These are phyloP conservation scores for Solanum etuberosum DNA, from an alignment of 257 asterid genomes.

Conservation along the genomic window DNA sequence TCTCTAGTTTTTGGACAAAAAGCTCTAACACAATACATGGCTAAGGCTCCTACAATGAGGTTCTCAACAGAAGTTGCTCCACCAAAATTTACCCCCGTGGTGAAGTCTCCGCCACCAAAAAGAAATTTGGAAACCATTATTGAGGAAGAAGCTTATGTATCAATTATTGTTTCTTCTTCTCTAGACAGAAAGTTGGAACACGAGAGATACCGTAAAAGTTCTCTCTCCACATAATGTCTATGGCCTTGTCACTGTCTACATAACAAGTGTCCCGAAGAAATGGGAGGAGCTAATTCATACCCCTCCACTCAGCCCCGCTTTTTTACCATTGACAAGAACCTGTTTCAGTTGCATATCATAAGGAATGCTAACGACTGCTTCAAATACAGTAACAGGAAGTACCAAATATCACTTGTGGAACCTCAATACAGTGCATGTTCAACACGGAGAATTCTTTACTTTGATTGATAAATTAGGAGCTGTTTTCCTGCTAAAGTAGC, in stretches of 20 bases:
- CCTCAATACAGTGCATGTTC: conserved; percentile 3
- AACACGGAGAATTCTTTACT: background rate
- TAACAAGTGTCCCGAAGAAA: background rate
- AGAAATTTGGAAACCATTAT: conserved; percentile 41
- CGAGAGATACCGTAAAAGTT: conserved; percentile 7
- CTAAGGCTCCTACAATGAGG: conserved; percentile 23
- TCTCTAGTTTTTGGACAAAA: background rate
- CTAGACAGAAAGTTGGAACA: background rate
- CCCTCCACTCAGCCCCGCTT: background rate
- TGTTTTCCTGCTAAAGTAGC: background rate
- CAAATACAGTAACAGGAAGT: background rate
- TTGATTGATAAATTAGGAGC: background rate
- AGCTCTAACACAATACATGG: conserved; percentile 8
- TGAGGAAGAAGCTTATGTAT: conserved; percentile 42
- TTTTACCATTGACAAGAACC: background rate
- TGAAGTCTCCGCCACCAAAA: conserved; percentile 23
- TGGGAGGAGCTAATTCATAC: background rate
- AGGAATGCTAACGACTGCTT: background rate
- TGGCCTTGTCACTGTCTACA: background rate
- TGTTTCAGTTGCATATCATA: background rate
- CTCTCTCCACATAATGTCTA: background rate
- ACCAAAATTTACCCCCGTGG: conserved; percentile 25
- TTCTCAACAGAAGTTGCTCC: conserved; percentile 52
- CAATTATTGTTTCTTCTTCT: conserved; percentile 7
- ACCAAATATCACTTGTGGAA: background rate